phyloP scores from a whole-genome alignment of 352 stramenopile species.

The Phytophthora pisi region DNA sequence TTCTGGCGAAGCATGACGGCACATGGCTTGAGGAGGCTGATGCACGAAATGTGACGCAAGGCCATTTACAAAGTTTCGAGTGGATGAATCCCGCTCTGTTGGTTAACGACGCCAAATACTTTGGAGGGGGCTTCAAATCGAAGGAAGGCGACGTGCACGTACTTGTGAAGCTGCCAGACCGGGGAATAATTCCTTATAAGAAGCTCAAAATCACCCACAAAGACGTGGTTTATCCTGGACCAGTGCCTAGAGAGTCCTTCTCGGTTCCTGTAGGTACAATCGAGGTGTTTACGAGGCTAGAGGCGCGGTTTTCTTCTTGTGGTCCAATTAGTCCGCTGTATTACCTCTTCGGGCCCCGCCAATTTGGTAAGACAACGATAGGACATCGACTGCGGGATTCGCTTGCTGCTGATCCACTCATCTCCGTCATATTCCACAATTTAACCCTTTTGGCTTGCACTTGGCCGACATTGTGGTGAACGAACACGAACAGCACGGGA shows the following conservation, averaged over 20 bases:
- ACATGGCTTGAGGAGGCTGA: neutral
- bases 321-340: neutral
- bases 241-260: neutral
- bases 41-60: neutral
- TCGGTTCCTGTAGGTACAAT: neutral
- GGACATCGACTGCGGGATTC: slow-evolving; percentile 15
- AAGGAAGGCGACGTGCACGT: too few relatives aligned
- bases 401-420: slow-evolving; percentile 7
- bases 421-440: neutral
- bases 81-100: neutral
- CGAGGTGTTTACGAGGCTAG: neutral
- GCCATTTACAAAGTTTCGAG: neutral
- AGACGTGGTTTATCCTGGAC: neutral
- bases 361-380: slow-evolving; percentile 34
- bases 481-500: neutral
- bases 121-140: too few relatives aligned
- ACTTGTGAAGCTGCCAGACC: too few relatives aligned
- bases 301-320: neutral
- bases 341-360: slow-evolving; percentile 25
- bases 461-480: neutral
- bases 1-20: neutral
- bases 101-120: too few relatives aligned
- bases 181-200: too few relatives aligned
- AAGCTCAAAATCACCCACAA: neutral
- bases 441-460: slow-evolving; percentile 7